A percentile compares a stretch with the other conserved stretches of the same genome.
Conservation (phyloP, 2,329 filamentous ascomycete species). For the Macrophomina tecta region DNA sequence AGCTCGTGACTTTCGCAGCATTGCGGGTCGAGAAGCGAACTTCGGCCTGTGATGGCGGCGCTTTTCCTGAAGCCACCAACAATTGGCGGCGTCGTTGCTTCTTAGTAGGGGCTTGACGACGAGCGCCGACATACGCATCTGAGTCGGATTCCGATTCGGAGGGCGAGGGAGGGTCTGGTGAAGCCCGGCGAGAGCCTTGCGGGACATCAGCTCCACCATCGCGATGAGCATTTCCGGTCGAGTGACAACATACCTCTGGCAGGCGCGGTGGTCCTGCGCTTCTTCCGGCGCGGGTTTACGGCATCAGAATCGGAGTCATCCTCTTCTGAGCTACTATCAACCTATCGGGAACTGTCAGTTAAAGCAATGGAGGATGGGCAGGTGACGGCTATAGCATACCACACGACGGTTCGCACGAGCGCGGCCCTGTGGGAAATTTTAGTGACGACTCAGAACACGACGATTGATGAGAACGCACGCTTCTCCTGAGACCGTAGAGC, state of each 20-base stretch:
- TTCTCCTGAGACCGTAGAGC: constrained; percentile 90
- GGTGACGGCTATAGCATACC: constrained; percentile 49
- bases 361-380: constrained; percentile 2
- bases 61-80: constrained; percentile 65
- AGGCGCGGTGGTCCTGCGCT: constrained; percentile 71
- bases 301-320: constrained; percentile 78
- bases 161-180: constrained; percentile 58
- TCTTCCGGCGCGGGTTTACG: constrained; percentile 66
- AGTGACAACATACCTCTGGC: constrained; percentile 67
- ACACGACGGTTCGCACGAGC: constrained; percentile 67
- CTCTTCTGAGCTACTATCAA: constrained; percentile 63
- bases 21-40: constrained; percentile 91
- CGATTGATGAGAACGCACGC: constrained; percentile 64
- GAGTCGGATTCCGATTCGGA: constrained; percentile 72
- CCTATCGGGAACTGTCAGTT: constrained; percentile 42
- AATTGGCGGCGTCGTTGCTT: constrained; percentile 76
- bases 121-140: constrained; percentile 75
- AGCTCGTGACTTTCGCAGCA: constrained; percentile 74
- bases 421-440: constrained; percentile 55
- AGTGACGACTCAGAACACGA: constrained; percentile 36
- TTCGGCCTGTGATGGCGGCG: constrained; percentile 72
- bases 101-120: constrained; percentile 70
- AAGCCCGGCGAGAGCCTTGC: constrained; percentile 59
- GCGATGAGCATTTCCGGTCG: constrained; percentile 32
- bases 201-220: constrained; percentile 56